A percentile compares a stretch with the other conserved stretches of the same genome.
phyloP scores from a whole-genome alignment of 768 basidiomycete species.

The Gloeopeniophorella convolvens region DNA sequence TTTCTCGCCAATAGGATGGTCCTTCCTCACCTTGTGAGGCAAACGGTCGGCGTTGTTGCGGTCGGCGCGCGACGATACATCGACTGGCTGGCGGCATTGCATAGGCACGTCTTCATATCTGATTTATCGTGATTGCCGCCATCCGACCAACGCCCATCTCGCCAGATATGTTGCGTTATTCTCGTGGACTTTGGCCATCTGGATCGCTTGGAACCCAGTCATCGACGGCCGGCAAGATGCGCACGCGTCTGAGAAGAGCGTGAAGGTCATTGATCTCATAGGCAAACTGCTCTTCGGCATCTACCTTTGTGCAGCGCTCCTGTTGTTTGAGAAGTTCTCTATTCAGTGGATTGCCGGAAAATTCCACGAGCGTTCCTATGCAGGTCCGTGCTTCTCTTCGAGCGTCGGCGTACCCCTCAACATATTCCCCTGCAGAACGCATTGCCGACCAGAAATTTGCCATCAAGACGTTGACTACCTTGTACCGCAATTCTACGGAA shows the following conservation, averaged over 20 bases:
- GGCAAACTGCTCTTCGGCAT: constrained; percentile 68
- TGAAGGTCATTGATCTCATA: constrained; percentile 46
- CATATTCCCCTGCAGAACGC: constrained; percentile 47
- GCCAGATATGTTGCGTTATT: constrained; percentile 57
- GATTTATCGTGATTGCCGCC: constrained; percentile 21
- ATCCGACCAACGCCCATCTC: neutral
- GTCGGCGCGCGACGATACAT: constrained; percentile 69
- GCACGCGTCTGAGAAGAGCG: constrained; percentile 25
- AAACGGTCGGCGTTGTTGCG: constrained; percentile 69
- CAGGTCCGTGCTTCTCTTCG: constrained; percentile 32
- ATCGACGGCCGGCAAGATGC: constrained; percentile 39
- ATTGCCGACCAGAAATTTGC: constrained; percentile 80
- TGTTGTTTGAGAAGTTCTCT: constrained; percentile 76
- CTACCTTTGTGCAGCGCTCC: constrained; percentile 58
- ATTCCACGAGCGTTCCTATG: constrained; percentile 75
- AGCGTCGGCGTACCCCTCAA: constrained; percentile 4
- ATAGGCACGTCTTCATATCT: constrained; percentile 38
- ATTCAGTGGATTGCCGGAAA: constrained; percentile 83
- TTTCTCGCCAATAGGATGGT: constrained; percentile 25
- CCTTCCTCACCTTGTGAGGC: constrained; percentile 46
- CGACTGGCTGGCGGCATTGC: constrained; percentile 65
- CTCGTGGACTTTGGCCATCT: constrained; percentile 56
- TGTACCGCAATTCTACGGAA: constrained; percentile 77
- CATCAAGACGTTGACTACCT: constrained; percentile 56
- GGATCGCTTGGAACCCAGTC: constrained; percentile 70